Percentiles rank a stretch among this genome's conserved stretches.
phyloP scores from a whole-genome alignment of 2,329 filamentous ascomycete genomes.

The Penicillium crustosum region DNA sequence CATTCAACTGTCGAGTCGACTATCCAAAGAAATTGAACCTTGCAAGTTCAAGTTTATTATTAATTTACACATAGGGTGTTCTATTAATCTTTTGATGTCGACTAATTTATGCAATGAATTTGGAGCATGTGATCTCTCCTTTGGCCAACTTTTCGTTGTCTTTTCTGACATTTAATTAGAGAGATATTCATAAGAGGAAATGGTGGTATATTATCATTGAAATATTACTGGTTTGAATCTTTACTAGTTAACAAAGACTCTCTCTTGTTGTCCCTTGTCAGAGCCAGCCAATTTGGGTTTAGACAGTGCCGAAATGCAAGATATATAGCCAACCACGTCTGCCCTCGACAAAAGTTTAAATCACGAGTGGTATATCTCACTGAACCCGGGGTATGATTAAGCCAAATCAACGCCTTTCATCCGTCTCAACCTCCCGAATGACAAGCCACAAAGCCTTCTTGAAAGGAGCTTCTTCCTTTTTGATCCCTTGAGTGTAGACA shows the following conservation, averaged over 20 bases:
- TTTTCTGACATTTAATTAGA: neutral
- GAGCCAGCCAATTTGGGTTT: too few relatives aligned
- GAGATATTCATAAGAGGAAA: too few relatives aligned
- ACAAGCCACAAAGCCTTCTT: slow-evolving; percentile 21
- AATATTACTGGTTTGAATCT: too few relatives aligned
- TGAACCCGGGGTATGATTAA: neutral
- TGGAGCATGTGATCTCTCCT: neutral
- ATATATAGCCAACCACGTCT: too few relatives aligned
- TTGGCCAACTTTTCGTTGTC: neutral
- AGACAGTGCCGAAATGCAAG: too few relatives aligned
- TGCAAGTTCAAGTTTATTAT: neutral
- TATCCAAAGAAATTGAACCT: neutral
- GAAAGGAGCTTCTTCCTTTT: slow-evolving; percentile 6
- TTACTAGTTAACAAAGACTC: neutral
- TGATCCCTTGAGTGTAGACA: neutral
- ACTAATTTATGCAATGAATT: neutral
- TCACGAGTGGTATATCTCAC: neutral
- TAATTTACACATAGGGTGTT: neutral
- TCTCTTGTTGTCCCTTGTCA: neutral
- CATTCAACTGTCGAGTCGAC: neutral
- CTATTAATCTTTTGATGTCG: neutral
- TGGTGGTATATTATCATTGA: neutral
- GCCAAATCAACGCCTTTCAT: neutral
- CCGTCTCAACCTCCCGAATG: slow-evolving; percentile 10
- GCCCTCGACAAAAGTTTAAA: neutral